phyloP scores from a whole-genome alignment of 2,329 filamentous ascomycete genomes.

The Parafenestella ontariensis region DNA sequence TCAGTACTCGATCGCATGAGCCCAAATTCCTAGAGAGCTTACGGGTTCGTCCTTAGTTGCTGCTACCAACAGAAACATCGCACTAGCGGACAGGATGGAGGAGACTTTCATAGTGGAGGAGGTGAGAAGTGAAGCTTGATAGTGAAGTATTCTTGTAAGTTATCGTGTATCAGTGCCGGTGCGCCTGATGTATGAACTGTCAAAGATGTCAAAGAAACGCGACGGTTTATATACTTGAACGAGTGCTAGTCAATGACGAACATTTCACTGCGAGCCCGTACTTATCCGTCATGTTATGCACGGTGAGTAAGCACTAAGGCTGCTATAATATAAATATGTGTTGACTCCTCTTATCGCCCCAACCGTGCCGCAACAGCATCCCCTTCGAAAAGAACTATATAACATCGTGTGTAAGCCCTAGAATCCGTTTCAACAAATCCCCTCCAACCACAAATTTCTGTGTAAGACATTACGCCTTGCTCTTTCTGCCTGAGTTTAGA shows the following conservation, averaged over 20 bases:
- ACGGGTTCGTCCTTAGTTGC: background rate
- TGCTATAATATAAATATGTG: background rate
- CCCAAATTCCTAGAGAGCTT: background rate
- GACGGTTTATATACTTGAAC: background rate
- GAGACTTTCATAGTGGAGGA: background rate
- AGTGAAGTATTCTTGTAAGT: background rate
- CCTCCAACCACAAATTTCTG: background rate
- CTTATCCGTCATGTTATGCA: background rate
- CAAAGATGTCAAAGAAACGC: background rate
- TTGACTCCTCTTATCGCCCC: background rate
- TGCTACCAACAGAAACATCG: background rate
- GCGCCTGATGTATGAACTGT: background rate
- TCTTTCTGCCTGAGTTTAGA: background rate
- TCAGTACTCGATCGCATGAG: background rate
- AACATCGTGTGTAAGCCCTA: background rate
- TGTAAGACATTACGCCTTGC: background rate
- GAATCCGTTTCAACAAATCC: background rate
- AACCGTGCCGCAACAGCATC: background rate
- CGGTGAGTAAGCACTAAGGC: background rate
- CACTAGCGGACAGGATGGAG: background rate
- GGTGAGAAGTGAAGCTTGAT: background rate
- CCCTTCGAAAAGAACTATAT: background rate
- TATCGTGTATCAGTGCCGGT: background rate
- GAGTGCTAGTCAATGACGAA: background rate
- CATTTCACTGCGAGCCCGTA: background rate